Evolutionary conservation across 352 stramenopile genomes (phyloP).

Genomic region (Phytophthora aleatoria): DNA sequence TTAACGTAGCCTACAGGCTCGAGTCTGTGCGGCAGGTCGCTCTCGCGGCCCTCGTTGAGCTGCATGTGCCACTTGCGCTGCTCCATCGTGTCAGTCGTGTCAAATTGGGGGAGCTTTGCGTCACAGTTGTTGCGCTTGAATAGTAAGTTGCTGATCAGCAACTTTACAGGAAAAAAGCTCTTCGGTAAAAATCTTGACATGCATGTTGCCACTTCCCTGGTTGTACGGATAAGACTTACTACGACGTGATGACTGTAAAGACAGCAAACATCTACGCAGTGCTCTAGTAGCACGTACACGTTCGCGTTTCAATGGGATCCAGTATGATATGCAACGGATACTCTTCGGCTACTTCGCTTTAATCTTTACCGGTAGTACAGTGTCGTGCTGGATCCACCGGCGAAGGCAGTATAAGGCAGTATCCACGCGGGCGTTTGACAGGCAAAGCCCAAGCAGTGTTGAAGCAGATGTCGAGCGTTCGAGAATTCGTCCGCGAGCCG

Average conservation of each 20-base stretch:
- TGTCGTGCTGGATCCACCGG: too few relatives aligned
- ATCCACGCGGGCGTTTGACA: conserved; percentile 12
- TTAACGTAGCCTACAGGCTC: conserved; percentile 75
- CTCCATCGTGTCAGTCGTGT: conserved; percentile 34
- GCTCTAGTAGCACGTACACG: too few relatives aligned
- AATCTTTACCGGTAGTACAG: too few relatives aligned
- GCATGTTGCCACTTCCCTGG: too few relatives aligned
- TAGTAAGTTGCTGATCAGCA: conserved; percentile 4
- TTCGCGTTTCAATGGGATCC: too few relatives aligned
- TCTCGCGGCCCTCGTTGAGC: conserved; percentile 78
- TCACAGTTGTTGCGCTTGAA: background rate
- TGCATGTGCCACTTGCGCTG: conserved; percentile 82
- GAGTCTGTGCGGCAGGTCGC: conserved; percentile 59
- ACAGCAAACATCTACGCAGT: too few relatives aligned
- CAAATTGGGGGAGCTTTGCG: conserved; percentile 6
- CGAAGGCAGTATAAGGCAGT: too few relatives aligned
- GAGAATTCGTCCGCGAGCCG: background rate
- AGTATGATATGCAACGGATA: too few relatives aligned
- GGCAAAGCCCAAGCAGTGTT: conserved; percentile 3
- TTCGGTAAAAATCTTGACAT: background rate
- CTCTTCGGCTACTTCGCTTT: too few relatives aligned
- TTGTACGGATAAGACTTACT: too few relatives aligned
- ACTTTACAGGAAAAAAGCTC: background rate
- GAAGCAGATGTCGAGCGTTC: conserved; percentile 2
- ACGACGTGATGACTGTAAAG: too few relatives aligned